Percentiles rank a stretch among this genome's conserved stretches.
phyloP scores from a whole-genome alignment of 2,329 filamentous ascomycete species.

The Sporothrix inflata region DNA sequence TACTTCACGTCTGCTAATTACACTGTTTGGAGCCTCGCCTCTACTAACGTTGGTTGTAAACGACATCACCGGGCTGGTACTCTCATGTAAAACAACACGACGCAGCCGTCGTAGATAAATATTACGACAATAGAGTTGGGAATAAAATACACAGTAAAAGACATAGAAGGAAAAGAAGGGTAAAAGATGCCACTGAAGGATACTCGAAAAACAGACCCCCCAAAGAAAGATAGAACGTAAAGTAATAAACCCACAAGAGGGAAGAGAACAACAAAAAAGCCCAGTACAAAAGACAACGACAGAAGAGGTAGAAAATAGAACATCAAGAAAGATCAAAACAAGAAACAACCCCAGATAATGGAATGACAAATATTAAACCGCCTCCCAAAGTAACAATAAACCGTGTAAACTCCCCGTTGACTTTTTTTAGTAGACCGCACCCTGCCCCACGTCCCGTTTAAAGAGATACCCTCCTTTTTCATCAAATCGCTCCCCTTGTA shows the following conservation, averaged over 20 bases:
- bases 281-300: neutral
- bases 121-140: neutral
- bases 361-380: neutral
- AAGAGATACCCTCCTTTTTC: neutral
- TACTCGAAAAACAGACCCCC: neutral
- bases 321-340: neutral
- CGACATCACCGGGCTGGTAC: neutral
- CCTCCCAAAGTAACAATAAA: neutral
- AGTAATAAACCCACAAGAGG: neutral
- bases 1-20: neutral
- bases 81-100: neutral
- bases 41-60: neutral
- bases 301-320: neutral
- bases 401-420: conserved; percentile 12
- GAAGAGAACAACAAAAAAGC: neutral
- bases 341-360: neutral
- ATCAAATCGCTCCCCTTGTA: neutral
- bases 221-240: no score
- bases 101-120: neutral
- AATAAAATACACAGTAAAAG: neutral
- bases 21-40: neutral
- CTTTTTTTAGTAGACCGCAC: neutral
- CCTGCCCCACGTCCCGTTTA: neutral
- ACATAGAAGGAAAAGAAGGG: neutral
- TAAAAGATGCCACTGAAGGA: neutral